Base-by-base conservation (phyloP, 2,329 filamentous ascomycete species). In the Aaosphaeria arxii region DNA sequence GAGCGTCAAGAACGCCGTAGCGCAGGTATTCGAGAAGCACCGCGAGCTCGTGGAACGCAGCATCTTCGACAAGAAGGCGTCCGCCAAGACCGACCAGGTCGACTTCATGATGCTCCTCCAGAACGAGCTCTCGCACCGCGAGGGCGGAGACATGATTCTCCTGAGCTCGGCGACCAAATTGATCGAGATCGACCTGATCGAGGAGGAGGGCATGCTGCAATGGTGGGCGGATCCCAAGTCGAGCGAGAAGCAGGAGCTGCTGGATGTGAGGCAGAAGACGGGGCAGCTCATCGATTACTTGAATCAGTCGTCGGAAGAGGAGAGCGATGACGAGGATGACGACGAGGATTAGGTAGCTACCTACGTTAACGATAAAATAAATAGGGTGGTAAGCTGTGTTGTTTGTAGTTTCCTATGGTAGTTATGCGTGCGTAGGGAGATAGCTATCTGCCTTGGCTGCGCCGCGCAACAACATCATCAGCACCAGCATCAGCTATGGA, bases 201-300 rank as follows among this genome's bases (percentile, higher is more conserved):
- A 96, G 66, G 90, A 96, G 63, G 91, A 96, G 39, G 91, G 88
- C 0, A 88, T 96, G 56, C 74, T 92, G 60, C 80, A 81, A 42
- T 99, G 94, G 94, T 97, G 91, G 91, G 81, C 77, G 17, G 87
- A 95, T 67, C 78, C 80, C 70, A 78, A 85, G 61, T 86, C 87
- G 5, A 79, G 73, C 28, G 84, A 84, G 47, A 84, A 77, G 11
- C 86, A 88, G 47, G 81, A 82, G 45, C 83, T 96, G 85, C 71
- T 72, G 50, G 80, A 74, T 43, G 82, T 96, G 11, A 85, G 86
- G 66, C 82, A 81, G 51, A 88, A 88, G 73, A 90, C 88, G 49
- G 78, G 83, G 61, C 83, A 85, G 45, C 82, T 97, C 68, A 85
- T 97, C 40, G 89, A 95, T 62, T 72, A 71, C 42, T 89, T 91